These are phyloP conservation scores for Apiospora hydei DNA, from an alignment of 2,329 filamentous ascomycete species.

Conservation along the genomic window DNA sequence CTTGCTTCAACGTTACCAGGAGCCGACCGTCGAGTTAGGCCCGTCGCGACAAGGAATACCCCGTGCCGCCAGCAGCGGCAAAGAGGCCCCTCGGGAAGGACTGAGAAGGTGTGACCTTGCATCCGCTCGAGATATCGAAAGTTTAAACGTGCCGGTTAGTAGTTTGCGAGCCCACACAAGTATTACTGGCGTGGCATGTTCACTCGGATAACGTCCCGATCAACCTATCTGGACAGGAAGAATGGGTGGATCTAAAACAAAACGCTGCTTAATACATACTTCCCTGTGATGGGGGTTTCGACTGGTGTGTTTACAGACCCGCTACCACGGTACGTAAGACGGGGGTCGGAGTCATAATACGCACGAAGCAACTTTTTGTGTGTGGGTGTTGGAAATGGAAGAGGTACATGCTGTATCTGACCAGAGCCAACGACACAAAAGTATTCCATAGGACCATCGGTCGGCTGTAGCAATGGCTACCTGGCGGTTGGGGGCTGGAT, in stretches of 20 bases:
- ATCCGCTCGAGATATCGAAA: not conserved
- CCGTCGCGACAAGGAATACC: not conserved
- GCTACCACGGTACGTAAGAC: not conserved
- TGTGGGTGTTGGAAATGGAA: not conserved
- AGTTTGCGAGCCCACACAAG: slow-evolving; percentile 11
- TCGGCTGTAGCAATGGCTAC: slow-evolving; percentile 1
- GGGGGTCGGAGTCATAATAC: slow-evolving; percentile 13
- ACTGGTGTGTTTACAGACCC: not conserved
- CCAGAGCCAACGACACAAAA: not conserved
- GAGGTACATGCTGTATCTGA: not conserved
- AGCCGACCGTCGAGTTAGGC: not conserved
- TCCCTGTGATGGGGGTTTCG: not conserved
- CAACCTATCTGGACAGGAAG: not conserved
- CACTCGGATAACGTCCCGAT: not conserved
- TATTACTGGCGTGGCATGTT: not conserved
- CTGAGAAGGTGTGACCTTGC: not conserved
- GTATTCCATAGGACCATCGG: not conserved
- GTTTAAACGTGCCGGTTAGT: not conserved
- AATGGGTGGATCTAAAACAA: not conserved
- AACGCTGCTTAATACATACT: not conserved
- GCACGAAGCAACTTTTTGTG: not conserved
- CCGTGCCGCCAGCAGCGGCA: slow-evolving; percentile 2
- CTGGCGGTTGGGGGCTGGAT: not conserved
- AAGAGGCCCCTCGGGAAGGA: not conserved
- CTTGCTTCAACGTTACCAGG: not conserved